Base-by-base conservation (phyloP, 2,329 filamentous ascomycete species). In the Hortaea sp. region DNA sequence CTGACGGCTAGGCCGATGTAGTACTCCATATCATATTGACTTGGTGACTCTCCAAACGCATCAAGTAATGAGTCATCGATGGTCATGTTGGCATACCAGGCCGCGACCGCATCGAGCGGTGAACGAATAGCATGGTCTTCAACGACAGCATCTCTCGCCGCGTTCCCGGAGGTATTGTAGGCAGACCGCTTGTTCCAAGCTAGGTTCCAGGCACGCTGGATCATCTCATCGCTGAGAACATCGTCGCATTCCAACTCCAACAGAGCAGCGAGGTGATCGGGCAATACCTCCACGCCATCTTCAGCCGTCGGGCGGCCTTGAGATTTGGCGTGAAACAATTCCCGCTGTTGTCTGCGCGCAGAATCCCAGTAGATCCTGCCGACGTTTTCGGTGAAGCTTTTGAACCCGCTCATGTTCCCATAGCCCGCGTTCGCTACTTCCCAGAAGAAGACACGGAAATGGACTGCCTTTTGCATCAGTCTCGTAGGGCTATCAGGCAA, bases 401-500 rank as follows among this genome's bases (percentile, higher is more conserved):
- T 82, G 49, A 84, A 78, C 42, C 79, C 67, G 27, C 73, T 75
- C 53, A 80, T 78, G n/a, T 74, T 72, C 52, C 82, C 76, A 42
- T 85, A 76, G 6, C 78, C 79, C 29, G 77, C 74, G 52, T 82
- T 78, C 34, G 83, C 81, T 40, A 79, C 71, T 55, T 88, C 83
- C 85, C 87, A 94, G 35, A 94, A 74, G 31, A 95, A 75, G 39
- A 95, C 79, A n/a, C 88, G 85, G 49, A 94, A 84, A 61, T 97
- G 90, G 34, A 97, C 72, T 1, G 90, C 86, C 65, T 94, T 94
- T 47, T 95, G 77, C 86, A 95, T 95, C 45, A 95, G 75, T 39
- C 88, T 78, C 41, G 78, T 75, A 1, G 90, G 88, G 1, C 86
- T 92, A 49, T 87, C 81, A 7, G 89, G 88, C 1, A 95, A 73